Conservation (phyloP, 2,329 filamentous ascomycete genomes). For the Incumbomyces lentus region DNA sequence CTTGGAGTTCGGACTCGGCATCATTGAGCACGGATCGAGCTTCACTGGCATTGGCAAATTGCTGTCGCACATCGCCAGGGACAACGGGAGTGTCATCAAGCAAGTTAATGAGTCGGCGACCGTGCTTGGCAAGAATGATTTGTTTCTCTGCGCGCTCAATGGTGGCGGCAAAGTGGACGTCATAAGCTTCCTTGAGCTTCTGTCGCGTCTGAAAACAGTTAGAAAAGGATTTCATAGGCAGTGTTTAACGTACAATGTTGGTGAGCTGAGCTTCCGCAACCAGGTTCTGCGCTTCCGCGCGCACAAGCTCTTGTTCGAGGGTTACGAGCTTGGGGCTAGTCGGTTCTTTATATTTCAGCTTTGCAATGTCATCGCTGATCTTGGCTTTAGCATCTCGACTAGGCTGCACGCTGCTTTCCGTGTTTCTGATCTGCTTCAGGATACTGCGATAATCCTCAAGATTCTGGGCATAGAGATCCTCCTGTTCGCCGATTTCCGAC, state of each 20-base stretch:
- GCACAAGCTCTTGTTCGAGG: conserved; percentile 90
- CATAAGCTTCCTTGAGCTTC: conserved; percentile 92
- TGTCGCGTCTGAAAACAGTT: conserved; percentile 61
- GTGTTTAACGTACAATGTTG: conserved; percentile 61
- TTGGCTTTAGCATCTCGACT: conserved; percentile 78
- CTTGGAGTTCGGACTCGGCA: conserved; percentile 75
- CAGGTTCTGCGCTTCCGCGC: conserved; percentile 88
- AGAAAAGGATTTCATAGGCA: neutral
- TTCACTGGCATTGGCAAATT: conserved; percentile 55
- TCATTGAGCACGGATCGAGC: conserved; percentile 84
- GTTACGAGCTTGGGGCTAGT: conserved; percentile 69
- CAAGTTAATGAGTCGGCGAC: conserved; percentile 69
- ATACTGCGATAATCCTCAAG: conserved; percentile 74
- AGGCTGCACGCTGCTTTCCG: conserved; percentile 88
- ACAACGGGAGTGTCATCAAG: conserved; percentile 85
- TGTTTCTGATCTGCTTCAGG: conserved; percentile 89
- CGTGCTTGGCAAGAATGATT: conserved; percentile 83
- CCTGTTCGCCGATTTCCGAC: conserved; percentile 86
- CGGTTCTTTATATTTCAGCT: conserved; percentile 85
- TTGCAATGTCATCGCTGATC: conserved; percentile 84
- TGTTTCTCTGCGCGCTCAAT: conserved; percentile 98
- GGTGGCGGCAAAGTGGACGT: conserved; percentile 74
- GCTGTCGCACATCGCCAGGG: conserved; percentile 65
- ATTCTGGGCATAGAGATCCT: conserved; percentile 75
- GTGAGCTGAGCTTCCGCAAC: conserved; percentile 94